Percentiles rank a stretch among this genome's conserved stretches.
These are phyloP conservation scores for Eimeria acervulina DNA, from an alignment of 169 alveolate species.

Conservation along the genomic window DNA sequence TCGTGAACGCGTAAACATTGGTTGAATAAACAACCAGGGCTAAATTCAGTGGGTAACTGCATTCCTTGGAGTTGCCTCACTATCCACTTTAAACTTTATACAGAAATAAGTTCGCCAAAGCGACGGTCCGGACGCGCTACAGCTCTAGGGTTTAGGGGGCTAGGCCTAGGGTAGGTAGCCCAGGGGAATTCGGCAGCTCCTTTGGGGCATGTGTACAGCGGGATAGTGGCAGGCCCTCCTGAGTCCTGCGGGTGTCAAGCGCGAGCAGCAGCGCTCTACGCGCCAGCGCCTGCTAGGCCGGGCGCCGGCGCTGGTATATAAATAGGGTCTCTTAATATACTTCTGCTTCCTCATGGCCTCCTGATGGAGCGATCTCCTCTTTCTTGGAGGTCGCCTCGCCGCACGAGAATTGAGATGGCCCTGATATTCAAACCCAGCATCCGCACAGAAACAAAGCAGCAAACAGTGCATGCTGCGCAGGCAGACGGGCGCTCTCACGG, in stretches of 20 bases:
- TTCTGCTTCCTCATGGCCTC: conserved; percentile 81
- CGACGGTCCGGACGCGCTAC: background rate
- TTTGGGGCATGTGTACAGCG: background rate
- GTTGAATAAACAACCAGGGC: too few species aligned
- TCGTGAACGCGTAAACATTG: background rate
- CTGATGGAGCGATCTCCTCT: conserved; percentile 92
- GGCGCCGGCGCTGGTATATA: background rate
- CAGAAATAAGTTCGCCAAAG: background rate
- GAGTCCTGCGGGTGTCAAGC: background rate
- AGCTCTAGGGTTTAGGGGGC: background rate
- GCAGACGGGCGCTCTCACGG: background rate
- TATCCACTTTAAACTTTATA: background rate
- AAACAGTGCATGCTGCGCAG: background rate
- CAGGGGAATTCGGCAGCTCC: background rate
- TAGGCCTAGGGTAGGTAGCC: background rate
- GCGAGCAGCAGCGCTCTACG: background rate
- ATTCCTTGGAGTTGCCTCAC: background rate
- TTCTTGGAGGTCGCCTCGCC: conserved; percentile 91
- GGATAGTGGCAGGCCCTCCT: background rate
- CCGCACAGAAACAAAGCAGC: background rate
- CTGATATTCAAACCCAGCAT: conserved; percentile 70
- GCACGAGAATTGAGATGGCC: conserved; percentile 90
- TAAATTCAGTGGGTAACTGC: background rate
- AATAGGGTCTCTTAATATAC: background rate
- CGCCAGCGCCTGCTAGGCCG: background rate